phyloP scores from a whole-genome alignment of 2,329 filamentous ascomycete species.

The Sordariomycetes sp. region DNA sequence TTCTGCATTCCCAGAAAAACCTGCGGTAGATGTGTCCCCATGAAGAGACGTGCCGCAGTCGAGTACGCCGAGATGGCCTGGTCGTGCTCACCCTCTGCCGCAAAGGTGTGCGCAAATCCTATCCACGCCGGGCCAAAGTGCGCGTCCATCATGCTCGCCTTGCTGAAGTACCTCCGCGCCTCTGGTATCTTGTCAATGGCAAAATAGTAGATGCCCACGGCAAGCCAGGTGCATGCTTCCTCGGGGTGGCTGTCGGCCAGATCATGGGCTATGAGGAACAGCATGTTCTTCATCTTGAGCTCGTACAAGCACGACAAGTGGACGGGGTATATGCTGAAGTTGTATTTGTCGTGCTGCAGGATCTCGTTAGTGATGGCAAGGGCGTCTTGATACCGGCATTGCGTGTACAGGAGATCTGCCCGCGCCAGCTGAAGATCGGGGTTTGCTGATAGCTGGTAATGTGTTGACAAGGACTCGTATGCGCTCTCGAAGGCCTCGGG shows the following conservation, averaged over 20 bases:
- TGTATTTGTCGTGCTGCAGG: conserved; percentile 75
- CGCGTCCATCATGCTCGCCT: conserved; percentile 93
- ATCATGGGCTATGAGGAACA: conserved; percentile 89
- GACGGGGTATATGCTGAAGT: conserved; percentile 80
- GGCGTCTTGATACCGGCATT: conserved; percentile 87
- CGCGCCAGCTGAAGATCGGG: conserved; percentile 84
- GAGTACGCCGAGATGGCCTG: conserved; percentile 97
- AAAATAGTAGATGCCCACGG: conserved; percentile 92
- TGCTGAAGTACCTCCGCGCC: conserved; percentile 91
- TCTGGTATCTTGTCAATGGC: conserved; percentile 83
- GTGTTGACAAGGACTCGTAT: conserved; percentile 83
- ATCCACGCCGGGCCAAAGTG: conserved; percentile 98
- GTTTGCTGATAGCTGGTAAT: conserved; percentile 81
- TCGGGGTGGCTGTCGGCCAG: conserved; percentile 86
- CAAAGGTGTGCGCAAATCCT: conserved; percentile 96
- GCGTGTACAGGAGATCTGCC: conserved; percentile 86
- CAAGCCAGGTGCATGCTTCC: conserved; percentile 86
- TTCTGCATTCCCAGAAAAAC: conserved; percentile 98
- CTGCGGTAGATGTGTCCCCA: conserved; percentile 91
- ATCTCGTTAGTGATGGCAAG: conserved; percentile 77
- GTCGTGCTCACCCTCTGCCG: conserved; percentile 93
- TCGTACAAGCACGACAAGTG: conserved; percentile 89
- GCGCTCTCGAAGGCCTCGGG: conserved; percentile 74
- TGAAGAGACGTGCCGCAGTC: conserved; percentile 87
- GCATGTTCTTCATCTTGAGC: conserved; percentile 73